Percentiles rank a stretch among this genome's conserved stretches.
These are phyloP conservation scores for Pezicula carpinea DNA, from an alignment of 2,329 filamentous ascomycete species.

Conservation along the genomic window DNA sequence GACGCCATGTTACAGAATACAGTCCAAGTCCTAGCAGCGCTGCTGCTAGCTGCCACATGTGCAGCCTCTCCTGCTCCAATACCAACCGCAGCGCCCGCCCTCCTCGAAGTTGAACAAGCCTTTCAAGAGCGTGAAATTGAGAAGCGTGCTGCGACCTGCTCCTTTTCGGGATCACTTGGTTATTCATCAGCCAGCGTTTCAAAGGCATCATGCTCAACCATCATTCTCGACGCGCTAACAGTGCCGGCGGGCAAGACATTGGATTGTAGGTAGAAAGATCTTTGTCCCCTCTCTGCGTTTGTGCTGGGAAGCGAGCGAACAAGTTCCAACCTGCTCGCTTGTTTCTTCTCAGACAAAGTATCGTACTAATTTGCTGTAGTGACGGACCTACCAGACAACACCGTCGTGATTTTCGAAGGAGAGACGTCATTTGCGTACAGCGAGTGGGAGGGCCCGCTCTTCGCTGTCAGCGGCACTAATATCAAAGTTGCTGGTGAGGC, in stretches of 20 bases:
- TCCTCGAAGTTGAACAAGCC: conserved; percentile 1
- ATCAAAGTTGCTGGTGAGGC: conserved; percentile 50
- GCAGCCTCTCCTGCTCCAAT: conserved; percentile 2
- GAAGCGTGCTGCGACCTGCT: conserved; percentile 38
- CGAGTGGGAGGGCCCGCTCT: conserved; percentile 59
- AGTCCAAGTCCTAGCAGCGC: not conserved
- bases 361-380: not conserved
- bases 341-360: not conserved
- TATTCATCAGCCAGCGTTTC: conserved; percentile 41
- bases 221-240: conserved; percentile 46
- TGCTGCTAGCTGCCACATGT: not conserved
- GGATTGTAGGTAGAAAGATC: no score
- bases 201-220: conserved; percentile 48
- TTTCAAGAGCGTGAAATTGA: not conserved
- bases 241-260: conserved; percentile 56
- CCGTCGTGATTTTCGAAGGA: conserved; percentile 52
- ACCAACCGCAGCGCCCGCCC: conserved; percentile 7
- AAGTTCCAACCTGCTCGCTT: not conserved
- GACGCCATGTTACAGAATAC: not conserved
- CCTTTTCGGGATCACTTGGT: conserved; percentile 40
- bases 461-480: conserved; percentile 52
- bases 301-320: not conserved
- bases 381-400: not conserved
- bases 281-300: not conserved
- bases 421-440: conserved; percentile 62